phyloP scores from a whole-genome alignment of 345 rosid species.

The Kandelia obovata region DNA sequence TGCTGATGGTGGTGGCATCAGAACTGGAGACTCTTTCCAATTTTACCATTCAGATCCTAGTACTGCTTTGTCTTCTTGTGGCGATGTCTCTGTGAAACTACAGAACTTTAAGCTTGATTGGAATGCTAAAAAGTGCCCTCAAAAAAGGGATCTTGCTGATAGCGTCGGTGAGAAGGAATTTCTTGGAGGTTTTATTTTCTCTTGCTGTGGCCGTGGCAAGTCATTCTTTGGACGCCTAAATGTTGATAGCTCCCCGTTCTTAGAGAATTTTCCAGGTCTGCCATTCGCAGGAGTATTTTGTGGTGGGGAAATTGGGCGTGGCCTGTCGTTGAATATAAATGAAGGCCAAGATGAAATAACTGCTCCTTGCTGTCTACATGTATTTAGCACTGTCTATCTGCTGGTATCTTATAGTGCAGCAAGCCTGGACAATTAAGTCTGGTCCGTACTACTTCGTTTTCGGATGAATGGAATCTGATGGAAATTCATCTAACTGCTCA shows the following conservation, averaged over 20 bases:
- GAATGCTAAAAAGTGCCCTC: slow-evolving; percentile 15
- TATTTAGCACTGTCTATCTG: slow-evolving; percentile 61
- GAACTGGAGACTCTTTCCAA: slow-evolving; percentile 63
- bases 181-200: slow-evolving; percentile 68
- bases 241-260: slow-evolving; percentile 55
- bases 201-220: slow-evolving; percentile 50
- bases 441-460: too few relatives aligned
- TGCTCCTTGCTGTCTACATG: slow-evolving; percentile 39
- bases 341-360: slow-evolving; percentile 27
- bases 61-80: slow-evolving; percentile 40
- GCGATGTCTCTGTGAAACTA: slow-evolving; percentile 30
- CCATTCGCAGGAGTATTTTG: slow-evolving; percentile 66
- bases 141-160: neutral
- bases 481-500: too few relatives aligned
- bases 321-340: slow-evolving; percentile 16
- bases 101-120: slow-evolving; percentile 38
- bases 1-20: slow-evolving; percentile 54
- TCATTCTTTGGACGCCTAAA: slow-evolving; percentile 41
- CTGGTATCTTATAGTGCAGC: slow-evolving; percentile 39
- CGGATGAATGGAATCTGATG: too few relatives aligned
- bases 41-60: slow-evolving; percentile 47
- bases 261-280: slow-evolving; percentile 58
- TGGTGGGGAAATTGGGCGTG: slow-evolving; percentile 62
- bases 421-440: slow-evolving; percentile 11
- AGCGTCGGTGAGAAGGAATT: slow-evolving; percentile 29